Evolutionary conservation across 2,329 filamentous ascomycete genomes (phyloP).

Genomic region (Pseudogymnoascus sp.): DNA sequence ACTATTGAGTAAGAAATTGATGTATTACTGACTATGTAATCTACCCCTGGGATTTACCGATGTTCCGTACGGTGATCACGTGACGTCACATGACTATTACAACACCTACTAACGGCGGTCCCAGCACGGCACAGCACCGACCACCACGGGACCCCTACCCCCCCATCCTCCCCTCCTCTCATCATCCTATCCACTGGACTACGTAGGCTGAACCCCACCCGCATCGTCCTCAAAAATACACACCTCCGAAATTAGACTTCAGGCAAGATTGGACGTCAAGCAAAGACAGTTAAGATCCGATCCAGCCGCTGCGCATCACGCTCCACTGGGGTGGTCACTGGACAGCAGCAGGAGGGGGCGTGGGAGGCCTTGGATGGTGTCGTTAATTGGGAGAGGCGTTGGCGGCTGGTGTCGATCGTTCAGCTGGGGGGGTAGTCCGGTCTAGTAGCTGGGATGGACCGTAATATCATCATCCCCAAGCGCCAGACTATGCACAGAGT

Average conservation of each 20-base stretch:
- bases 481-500: too few species aligned
- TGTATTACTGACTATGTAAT: too few species aligned
- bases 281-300: not conserved
- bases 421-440: too few species aligned
- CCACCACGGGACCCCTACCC: not conserved
- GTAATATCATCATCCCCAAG: too few species aligned
- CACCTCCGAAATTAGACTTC: not conserved
- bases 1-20: too few species aligned
- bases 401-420: not conserved
- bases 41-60: too few species aligned
- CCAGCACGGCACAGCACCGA: not conserved
- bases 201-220: too few species aligned
- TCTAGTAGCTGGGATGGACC: too few species aligned
- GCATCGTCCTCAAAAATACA: not conserved
- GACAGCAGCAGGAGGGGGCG: not conserved
- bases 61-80: too few species aligned
- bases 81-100: too few species aligned
- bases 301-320: not conserved
- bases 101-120: too few species aligned
- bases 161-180: not conserved
- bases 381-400: not conserved
- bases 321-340: not conserved
- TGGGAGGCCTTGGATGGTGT: not conserved
- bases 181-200: not conserved
- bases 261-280: not conserved